A percentile compares a stretch with the other conserved stretches of the same genome.
Conservation (phyloP, 805 yeast species). For the Spathaspora sp. region DNA sequence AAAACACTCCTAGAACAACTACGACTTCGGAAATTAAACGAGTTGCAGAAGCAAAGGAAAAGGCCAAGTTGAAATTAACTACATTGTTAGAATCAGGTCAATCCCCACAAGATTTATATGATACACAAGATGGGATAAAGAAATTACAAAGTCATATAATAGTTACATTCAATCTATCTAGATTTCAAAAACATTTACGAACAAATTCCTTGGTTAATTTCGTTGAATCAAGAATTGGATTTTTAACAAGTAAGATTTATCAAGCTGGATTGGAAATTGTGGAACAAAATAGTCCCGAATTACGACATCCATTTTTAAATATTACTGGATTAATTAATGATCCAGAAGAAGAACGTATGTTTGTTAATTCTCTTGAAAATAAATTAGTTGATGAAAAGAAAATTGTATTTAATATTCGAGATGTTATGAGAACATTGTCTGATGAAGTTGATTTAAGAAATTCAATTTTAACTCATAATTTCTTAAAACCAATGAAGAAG, state of each 20-base stretch:
- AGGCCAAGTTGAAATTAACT: conserved; percentile 37
- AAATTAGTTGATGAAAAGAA: conserved; percentile 28
- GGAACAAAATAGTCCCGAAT: conserved; percentile 53
- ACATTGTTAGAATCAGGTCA: conserved; percentile 31
- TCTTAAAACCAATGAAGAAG: conserved; percentile 31
- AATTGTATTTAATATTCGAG: conserved; percentile 35
- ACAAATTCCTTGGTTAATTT: conserved; percentile 59
- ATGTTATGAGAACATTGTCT: conserved; percentile 34
- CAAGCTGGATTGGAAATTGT: conserved; percentile 50
- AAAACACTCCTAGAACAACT: conserved; percentile 31
- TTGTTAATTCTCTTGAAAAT: conserved; percentile 27
- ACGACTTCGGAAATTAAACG: conserved; percentile 39
- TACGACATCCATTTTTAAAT: conserved; percentile 35
- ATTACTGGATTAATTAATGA: conserved; percentile 51
- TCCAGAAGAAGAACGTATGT: conserved; percentile 34
- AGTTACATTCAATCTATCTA: conserved; percentile 57
- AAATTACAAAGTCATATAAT: conserved; percentile 49
- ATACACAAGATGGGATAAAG: conserved; percentile 30
- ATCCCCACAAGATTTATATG: conserved; percentile 21
- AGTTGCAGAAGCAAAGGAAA: conserved; percentile 57
- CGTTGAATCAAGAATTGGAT: conserved; percentile 67
- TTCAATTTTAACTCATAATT: conserved; percentile 41
- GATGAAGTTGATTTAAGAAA: conserved; percentile 40
- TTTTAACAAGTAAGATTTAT: conserved; percentile 62
- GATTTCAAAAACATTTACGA: conserved; percentile 67